Conservation (phyloP, 2,329 filamentous ascomycete species). For the Ascosphaera apis region DNA sequence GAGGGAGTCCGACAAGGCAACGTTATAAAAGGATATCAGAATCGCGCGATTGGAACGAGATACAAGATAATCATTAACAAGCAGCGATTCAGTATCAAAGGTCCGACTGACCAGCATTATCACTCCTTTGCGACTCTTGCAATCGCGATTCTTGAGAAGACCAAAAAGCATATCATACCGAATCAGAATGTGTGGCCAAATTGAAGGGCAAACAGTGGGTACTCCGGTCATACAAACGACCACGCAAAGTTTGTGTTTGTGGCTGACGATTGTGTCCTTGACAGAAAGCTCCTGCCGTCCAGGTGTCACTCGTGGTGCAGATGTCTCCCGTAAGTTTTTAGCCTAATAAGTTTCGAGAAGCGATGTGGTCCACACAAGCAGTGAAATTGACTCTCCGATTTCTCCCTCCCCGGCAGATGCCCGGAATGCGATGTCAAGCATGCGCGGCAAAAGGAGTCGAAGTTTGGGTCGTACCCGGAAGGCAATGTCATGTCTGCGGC, state of each 20-base stretch:
- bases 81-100: no score
- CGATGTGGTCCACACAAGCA: background rate
- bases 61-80: no score
- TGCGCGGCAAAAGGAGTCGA: constrained; percentile 16
- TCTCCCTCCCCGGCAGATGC: constrained; percentile 14
- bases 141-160: background rate
- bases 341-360: no score
- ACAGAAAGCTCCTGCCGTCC: constrained; percentile 2
- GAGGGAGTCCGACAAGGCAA: no score
- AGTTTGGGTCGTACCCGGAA: constrained; percentile 24
- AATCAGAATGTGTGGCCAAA: background rate
- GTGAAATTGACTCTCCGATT: background rate
- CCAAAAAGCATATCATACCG: background rate
- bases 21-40: no score
- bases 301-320: constrained; percentile 1
- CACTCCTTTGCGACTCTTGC: background rate
- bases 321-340: constrained; percentile 6
- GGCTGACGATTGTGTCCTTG: background rate
- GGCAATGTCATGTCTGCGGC: constrained; percentile 21
- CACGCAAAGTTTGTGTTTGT: background rate
- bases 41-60: no score
- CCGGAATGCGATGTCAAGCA: constrained; percentile 20
- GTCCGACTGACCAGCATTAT: no score
- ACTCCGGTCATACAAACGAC: background rate
- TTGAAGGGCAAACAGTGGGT: background rate